Evolutionary conservation across 1,139 yeast genomes (phyloP).

Genomic region (Sugiyamaella castrensis): DNA sequence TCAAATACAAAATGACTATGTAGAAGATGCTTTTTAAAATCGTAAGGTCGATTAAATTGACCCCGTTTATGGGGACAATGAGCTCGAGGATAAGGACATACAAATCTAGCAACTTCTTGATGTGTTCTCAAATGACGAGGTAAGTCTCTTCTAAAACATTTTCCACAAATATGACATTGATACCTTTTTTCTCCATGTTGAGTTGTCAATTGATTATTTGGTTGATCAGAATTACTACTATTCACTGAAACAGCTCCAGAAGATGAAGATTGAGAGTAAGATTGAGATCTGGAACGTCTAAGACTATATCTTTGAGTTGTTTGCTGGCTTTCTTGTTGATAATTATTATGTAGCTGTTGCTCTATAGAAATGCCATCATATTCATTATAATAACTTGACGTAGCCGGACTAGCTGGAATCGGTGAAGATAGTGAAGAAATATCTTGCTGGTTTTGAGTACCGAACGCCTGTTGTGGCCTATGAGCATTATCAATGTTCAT

Average conservation of each 20-base stretch:
- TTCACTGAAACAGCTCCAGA: not conserved
- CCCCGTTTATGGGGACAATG: constrained; percentile 61
- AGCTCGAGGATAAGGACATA: constrained; percentile 55
- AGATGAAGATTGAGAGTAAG: not conserved
- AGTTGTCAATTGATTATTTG: not conserved
- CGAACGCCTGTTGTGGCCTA: not conserved
- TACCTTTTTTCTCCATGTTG: constrained; percentile 25
- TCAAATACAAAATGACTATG: constrained; percentile 61
- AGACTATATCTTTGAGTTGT: too few species aligned
- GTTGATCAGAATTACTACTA: too few species aligned
- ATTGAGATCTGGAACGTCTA: too few species aligned
- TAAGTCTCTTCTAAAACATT: constrained; percentile 58
- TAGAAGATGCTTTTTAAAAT: constrained; percentile 62
- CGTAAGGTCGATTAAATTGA: constrained; percentile 65
- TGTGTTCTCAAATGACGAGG: constrained; percentile 66
- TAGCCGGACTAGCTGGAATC: too few species aligned
- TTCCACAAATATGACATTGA: constrained; percentile 56
- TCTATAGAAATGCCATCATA: too few species aligned
- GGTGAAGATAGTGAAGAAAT: too few species aligned
- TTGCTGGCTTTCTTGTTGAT: too few species aligned
- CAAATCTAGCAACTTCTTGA: constrained; percentile 55
- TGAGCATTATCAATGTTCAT: constrained; percentile 2
- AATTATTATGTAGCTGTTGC: too few species aligned
- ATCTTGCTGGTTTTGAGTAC: too few species aligned
- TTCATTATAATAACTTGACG: too few species aligned